These are phyloP conservation scores for Gnaphalium uliginosum DNA, from an alignment of 129 eudicot species.

Conservation along the genomic window DNA sequence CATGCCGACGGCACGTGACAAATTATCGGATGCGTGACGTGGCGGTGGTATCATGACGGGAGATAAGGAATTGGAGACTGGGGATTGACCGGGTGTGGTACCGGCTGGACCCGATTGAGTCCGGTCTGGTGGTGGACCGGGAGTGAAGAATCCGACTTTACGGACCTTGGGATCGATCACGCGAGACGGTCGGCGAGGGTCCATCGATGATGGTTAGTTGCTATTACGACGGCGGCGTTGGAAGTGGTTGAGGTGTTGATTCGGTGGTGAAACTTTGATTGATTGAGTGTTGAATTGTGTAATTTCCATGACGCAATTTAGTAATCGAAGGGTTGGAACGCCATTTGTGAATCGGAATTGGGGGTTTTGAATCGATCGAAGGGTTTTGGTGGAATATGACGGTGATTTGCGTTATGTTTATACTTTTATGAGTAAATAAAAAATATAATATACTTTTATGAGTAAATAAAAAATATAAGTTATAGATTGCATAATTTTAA, in stretches of 20 bases:
- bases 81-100: conserved; percentile 37
- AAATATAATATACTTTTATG: too few relatives aligned
- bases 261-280: conserved; percentile 4
- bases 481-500: too few relatives aligned
- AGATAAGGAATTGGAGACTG: conserved; percentile 51
- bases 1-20: conserved; percentile 46
- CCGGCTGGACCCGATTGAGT: conserved; percentile 48
- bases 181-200: conserved; percentile 73
- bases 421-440: too few relatives aligned
- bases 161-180: conserved; percentile 87
- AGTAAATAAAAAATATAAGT: too few relatives aligned
- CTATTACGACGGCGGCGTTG: conserved; percentile 14
- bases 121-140: conserved; percentile 51
- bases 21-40: conserved; percentile 54
- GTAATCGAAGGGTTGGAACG: conserved; percentile 11
- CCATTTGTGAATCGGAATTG: conserved; percentile 19
- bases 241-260: conserved; percentile 3
- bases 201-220: conserved; percentile 43
- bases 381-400: conserved; percentile 13
- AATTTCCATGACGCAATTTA: conserved; percentile 15
- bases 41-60: conserved; percentile 93
- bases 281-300: conserved; percentile 1
- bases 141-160: conserved; percentile 82
- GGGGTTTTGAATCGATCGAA: conserved; percentile 9
- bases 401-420: conserved; percentile 18